Conservation (phyloP, 2,329 filamentous ascomycete genomes). For the Botryosphaeria dothidea region DNA sequence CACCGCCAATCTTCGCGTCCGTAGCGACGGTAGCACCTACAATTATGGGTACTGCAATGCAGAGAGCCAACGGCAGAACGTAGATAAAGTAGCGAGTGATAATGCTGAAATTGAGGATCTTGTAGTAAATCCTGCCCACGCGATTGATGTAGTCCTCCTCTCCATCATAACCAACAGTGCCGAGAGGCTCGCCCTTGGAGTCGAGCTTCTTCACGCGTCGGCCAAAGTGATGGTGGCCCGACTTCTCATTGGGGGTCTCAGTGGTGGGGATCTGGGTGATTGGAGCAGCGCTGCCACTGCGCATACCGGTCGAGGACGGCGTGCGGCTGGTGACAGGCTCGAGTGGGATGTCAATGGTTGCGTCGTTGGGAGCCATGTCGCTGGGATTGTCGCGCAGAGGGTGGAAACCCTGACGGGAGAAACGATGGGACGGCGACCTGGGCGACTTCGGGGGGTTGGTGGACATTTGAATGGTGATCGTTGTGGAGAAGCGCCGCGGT, state of each 20-base stretch:
- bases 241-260: conserved; percentile 21
- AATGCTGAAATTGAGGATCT: conserved; percentile 63
- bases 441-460: conserved; percentile 22
- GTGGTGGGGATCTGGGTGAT: conserved; percentile 26
- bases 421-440: conserved; percentile 21
- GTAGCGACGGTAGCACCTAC: conserved; percentile 56
- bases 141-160: conserved; percentile 59
- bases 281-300: conserved; percentile 38
- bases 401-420: conserved; percentile 38
- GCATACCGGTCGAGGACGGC: conserved; percentile 45
- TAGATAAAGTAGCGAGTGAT: conserved; percentile 66
- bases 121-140: conserved; percentile 62
- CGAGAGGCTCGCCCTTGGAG: conserved; percentile 29
- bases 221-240: conserved; percentile 24
- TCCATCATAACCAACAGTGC: conserved; percentile 37
- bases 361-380: conserved; percentile 52
- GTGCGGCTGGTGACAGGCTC: conserved; percentile 54
- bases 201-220: conserved; percentile 39
- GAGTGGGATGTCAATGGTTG: conserved; percentile 63
- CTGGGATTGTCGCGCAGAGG: conserved; percentile 31
- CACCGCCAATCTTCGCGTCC: conserved; percentile 54
- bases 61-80: conserved; percentile 56
- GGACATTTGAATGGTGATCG: conserved; percentile 23
- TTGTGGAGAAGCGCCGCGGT: not conserved
- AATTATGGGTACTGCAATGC: conserved; percentile 65